Conservation (phyloP, 495 filamentous ascomycete genomes). For the Talaromyces liani region DNA sequence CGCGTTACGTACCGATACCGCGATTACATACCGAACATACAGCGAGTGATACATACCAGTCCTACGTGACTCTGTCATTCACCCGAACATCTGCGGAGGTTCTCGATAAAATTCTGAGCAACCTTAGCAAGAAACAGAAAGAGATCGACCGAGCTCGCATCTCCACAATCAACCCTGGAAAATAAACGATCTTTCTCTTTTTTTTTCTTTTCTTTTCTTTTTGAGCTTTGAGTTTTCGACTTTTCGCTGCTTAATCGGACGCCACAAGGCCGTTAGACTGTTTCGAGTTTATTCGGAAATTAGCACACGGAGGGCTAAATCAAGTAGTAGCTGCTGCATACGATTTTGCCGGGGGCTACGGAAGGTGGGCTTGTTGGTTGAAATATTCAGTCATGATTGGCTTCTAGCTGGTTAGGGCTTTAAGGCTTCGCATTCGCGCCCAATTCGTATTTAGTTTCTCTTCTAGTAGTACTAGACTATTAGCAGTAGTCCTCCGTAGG, state of each 20-base stretch:
- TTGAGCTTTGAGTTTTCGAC: neutral
- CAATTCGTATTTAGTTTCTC: neutral
- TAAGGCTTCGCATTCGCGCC: neutral
- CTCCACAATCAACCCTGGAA: neutral
- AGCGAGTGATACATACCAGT: neutral
- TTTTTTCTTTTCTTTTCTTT: neutral
- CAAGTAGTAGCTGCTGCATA: neutral
- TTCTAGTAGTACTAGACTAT: neutral
- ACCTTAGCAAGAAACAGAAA: neutral
- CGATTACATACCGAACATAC: neutral
- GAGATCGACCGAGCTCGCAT: neutral
- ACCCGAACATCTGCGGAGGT: neutral
- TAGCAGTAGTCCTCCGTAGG: neutral
- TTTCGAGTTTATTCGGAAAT: conserved; percentile 37
- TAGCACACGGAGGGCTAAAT: neutral
- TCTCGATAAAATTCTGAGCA: neutral
- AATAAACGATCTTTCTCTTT: neutral
- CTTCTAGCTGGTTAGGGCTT: neutral
- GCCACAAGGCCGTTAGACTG: conserved; percentile 29
- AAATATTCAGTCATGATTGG: neutral
- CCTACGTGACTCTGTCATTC: neutral
- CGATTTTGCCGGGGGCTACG: conserved; percentile 15
- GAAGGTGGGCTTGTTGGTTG: conserved; percentile 14
- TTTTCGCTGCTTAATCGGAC: neutral
- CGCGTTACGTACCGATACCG: neutral